Base-by-base conservation (phyloP, 371 early-diverging fungal species). In the Syncephalastrum sp. region DNA sequence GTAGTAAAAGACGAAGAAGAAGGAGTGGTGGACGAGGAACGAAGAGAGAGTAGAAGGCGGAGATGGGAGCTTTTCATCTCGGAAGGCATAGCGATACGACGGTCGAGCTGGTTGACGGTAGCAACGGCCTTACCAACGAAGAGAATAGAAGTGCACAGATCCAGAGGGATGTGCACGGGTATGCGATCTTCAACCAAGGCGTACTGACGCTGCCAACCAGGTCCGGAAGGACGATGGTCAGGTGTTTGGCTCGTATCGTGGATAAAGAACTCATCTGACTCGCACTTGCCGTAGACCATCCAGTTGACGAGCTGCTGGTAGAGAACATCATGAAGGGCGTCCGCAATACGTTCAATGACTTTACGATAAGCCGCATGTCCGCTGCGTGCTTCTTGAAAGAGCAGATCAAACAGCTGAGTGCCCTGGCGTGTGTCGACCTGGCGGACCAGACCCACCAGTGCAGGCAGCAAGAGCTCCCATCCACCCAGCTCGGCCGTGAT, bases 101-200 rank as follows among this genome's bases (percentile, higher is more conserved):
- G 47, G 19, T 49, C 63, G 52, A 68, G 57, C 19, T 66, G 57
- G 21, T 66, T 64, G 5, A 87, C 85, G 15, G 86, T 87, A 1
- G 82, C 77, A 13, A 89, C 79, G 0, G 90, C 84, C 57, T 88
- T 88, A 1, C 92, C 92, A 21, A 89, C 79, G 74, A 90, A 92
- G 16, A 90, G 64, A 48, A 92, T 82, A 0, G 82, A 79, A 33
- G 86, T 75, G 1, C 82, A 86, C 13, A 86, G 33, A 0, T 65
- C 47, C 3, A 49, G 42, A 14, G 87, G 68, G 16, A 92, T 68
- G 61, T 82, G 82, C 1, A 50, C 29, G 3, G 91, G 91, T 2
- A 86, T 62, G 45, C 73, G 60, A 2, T 65, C 61, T 14, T 72
- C 60, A 7, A 75, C 78, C 12, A 91, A 59, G 0, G 52, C 54